Percentiles rank a stretch among this genome's conserved stretches.
These are phyloP conservation scores for Cinnamomum micranthum DNA, from an alignment of 164 flowering plant genomes.

Conservation along the genomic window DNA sequence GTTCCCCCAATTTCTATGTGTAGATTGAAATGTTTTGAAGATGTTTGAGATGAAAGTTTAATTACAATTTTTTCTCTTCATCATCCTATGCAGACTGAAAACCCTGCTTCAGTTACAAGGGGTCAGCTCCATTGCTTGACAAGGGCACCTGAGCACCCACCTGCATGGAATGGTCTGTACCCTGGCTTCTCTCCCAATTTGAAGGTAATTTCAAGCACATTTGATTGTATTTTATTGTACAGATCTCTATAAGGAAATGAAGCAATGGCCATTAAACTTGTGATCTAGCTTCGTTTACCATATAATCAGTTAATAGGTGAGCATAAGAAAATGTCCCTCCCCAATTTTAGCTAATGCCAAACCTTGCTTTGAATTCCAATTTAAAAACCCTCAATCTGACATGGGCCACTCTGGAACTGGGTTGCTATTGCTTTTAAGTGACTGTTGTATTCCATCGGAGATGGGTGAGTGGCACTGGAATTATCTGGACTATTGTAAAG, in stretches of 20 bases:
- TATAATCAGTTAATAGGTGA: background rate
- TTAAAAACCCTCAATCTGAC: no score
- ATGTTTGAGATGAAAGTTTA: background rate
- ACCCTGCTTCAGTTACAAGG: slow-evolving; percentile 16
- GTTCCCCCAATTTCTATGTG: background rate
- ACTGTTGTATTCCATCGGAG: no score
- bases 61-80: background rate
- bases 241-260: background rate
- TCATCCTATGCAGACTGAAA: slow-evolving; percentile 31
- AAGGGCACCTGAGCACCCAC: slow-evolving; percentile 29
- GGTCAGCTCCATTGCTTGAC: slow-evolving; percentile 24
- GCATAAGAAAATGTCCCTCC: no score
- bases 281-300: no score
- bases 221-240: background rate
- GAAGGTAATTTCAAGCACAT: slow-evolving; percentile 28
- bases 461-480: no score
- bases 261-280: background rate
- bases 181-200: slow-evolving; percentile 35
- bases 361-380: no score
- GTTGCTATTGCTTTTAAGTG: no score
- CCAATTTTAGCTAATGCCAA: no score
- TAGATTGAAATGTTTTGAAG: background rate
- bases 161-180: slow-evolving; percentile 30
- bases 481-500: no score
- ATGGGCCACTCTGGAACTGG: no score